These are phyloP conservation scores for Coemansia linderi DNA, from an alignment of 371 early-diverging fungal genomes.

Conservation along the genomic window DNA sequence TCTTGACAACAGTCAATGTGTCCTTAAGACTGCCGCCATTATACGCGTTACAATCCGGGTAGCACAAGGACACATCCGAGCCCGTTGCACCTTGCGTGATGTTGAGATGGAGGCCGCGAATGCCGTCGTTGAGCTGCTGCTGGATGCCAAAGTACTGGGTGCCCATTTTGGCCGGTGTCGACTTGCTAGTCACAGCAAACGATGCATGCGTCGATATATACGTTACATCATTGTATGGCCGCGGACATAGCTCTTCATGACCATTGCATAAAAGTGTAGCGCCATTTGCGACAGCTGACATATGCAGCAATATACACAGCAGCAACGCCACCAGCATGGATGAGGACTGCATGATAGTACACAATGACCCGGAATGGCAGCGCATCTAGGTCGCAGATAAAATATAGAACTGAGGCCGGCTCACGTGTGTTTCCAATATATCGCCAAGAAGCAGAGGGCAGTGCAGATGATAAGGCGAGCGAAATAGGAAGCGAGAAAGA, in stretches of 20 bases:
- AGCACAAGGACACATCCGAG: slow-evolving; percentile 28
- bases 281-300: slow-evolving; percentile 9
- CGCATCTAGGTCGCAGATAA: neutral
- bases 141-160: slow-evolving; percentile 43
- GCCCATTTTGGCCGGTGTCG: slow-evolving; percentile 23
- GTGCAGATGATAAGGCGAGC: neutral
- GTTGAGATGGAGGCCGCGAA: slow-evolving; percentile 48
- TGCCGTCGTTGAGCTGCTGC: slow-evolving; percentile 46
- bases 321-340: slow-evolving; percentile 7
- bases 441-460: neutral
- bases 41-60: slow-evolving; percentile 40
- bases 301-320: slow-evolving; percentile 19
- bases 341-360: neutral
- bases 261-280: slow-evolving; percentile 36
- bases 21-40: slow-evolving; percentile 39
- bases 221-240: slow-evolving; percentile 45
- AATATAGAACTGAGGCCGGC: neutral
- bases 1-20: slow-evolving; percentile 34
- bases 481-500: neutral
- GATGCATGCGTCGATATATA: slow-evolving; percentile 44
- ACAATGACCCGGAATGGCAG: slow-evolving; percentile 18
- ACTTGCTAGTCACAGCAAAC: slow-evolving; percentile 26
- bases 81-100: slow-evolving; percentile 30
- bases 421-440: neutral
- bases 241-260: slow-evolving; percentile 42